Evolutionary conservation across 1,284 basidiomycete genomes (phyloP).

Genomic region (Vanrija sp.): DNA sequence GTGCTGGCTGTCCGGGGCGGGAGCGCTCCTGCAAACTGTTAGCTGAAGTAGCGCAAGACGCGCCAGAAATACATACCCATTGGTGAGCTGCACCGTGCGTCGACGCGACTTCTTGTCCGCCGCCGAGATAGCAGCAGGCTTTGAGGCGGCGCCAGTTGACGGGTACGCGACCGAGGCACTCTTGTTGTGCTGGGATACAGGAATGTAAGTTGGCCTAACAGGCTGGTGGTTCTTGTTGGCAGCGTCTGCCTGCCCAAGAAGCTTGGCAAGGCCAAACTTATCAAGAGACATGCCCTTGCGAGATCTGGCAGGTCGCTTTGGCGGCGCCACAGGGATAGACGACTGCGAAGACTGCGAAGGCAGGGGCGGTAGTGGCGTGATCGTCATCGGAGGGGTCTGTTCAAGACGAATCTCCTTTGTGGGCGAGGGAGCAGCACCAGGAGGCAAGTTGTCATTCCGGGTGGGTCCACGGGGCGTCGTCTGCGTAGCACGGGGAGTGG

Average conservation of each 20-base stretch:
- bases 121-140: conserved; percentile 1
- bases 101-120: conserved; percentile 38
- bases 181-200: conserved; percentile 14
- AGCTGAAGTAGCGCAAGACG: conserved; percentile 4
- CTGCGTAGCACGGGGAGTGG: conserved; percentile 3
- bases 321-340: not conserved
- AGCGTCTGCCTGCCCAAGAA: conserved; percentile 50
- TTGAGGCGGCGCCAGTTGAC: not conserved
- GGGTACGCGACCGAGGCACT: conserved; percentile 10
- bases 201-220: conserved; percentile 2
- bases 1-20: not conserved
- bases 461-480: conserved; percentile 4
- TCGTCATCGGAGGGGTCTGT: too few species aligned
- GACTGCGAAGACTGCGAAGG: not conserved
- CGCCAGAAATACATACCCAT: conserved; percentile 22
- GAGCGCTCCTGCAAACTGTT: not conserved
- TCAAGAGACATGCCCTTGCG: conserved; percentile 65
- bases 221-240: conserved; percentile 10
- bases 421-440: conserved; percentile 13
- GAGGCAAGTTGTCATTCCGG: conserved; percentile 1
- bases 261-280: conserved; percentile 67
- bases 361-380: not conserved
- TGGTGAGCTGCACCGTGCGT: conserved; percentile 30
- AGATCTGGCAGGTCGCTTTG: conserved; percentile 51
- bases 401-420: conserved; percentile 4